Conservation (phyloP, 129 eudicot species). For the Ambrosia trifida region DNA sequence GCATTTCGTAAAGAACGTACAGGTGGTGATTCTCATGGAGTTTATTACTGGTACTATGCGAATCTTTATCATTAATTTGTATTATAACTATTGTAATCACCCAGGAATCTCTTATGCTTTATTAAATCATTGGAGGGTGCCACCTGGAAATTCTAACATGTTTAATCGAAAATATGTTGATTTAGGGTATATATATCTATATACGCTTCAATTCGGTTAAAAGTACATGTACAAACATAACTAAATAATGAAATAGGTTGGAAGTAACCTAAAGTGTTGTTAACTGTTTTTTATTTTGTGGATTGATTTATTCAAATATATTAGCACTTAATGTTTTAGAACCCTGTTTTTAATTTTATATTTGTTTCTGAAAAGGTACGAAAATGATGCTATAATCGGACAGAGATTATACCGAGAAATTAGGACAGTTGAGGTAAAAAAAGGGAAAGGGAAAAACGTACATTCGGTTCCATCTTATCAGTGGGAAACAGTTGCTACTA, state of each 20-base stretch:
- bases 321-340: background rate
- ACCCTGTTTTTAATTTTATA: background rate
- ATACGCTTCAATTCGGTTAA: background rate
- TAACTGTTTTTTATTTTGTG: background rate
- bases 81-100: constrained; percentile 1
- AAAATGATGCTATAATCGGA: constrained; percentile 85
- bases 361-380: constrained; percentile 60
- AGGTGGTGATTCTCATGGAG: constrained; percentile 95
- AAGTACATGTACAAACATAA: background rate
- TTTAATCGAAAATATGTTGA: background rate
- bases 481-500: constrained; percentile 97
- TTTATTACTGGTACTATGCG: constrained; percentile 72
- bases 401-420: constrained; percentile 92
- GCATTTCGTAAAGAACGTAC: constrained; percentile 86
- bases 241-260: background rate
- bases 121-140: background rate
- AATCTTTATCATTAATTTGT: constrained; percentile 20
- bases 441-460: constrained; percentile 77
- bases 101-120: background rate
- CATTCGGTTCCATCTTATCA: constrained; percentile 76
- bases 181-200: background rate
- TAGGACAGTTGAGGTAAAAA: constrained; percentile 81
- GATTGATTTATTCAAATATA: background rate
- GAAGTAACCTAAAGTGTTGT: background rate
- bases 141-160: background rate